These are phyloP conservation scores for Ustulina deusta DNA, from an alignment of 2,329 filamentous ascomycete species.

Conservation along the genomic window DNA sequence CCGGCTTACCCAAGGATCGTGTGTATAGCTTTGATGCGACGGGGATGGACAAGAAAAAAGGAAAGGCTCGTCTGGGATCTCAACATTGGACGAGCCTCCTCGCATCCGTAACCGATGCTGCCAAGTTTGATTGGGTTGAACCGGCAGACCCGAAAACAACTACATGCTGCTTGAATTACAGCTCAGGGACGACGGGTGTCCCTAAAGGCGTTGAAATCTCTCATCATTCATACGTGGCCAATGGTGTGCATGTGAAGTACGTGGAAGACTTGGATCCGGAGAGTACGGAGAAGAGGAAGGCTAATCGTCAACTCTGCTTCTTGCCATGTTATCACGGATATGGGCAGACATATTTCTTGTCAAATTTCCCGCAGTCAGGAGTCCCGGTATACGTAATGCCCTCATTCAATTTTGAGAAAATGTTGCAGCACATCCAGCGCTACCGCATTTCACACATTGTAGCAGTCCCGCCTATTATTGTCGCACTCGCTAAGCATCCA, in stretches of 20 bases:
- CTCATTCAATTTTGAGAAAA: conserved; percentile 78
- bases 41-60: conserved; percentile 52
- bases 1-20: conserved; percentile 64
- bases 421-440: conserved; percentile 75
- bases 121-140: conserved; percentile 72
- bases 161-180: conserved; percentile 81
- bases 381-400: conserved; percentile 82
- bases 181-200: conserved; percentile 81
- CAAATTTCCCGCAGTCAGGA: conserved; percentile 66
- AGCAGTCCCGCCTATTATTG: conserved; percentile 80
- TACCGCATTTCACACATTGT: conserved; percentile 75
- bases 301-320: conserved; percentile 69
- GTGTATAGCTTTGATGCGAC: conserved; percentile 75
- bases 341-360: conserved; percentile 77
- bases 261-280: conserved; percentile 61
- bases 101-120: conserved; percentile 56
- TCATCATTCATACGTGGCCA: conserved; percentile 81
- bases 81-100: conserved; percentile 49
- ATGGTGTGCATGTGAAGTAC: conserved; percentile 70
- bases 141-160: conserved; percentile 62
- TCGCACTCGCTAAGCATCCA: conserved; percentile 79
- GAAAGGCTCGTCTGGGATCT: conserved; percentile 44
- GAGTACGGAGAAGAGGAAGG: conserved; percentile 56
- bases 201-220: conserved; percentile 87
- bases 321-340: conserved; percentile 83